Evolutionary conservation across 495 filamentous ascomycete genomes (phyloP).

Genomic region (Evernia prunastri): DNA sequence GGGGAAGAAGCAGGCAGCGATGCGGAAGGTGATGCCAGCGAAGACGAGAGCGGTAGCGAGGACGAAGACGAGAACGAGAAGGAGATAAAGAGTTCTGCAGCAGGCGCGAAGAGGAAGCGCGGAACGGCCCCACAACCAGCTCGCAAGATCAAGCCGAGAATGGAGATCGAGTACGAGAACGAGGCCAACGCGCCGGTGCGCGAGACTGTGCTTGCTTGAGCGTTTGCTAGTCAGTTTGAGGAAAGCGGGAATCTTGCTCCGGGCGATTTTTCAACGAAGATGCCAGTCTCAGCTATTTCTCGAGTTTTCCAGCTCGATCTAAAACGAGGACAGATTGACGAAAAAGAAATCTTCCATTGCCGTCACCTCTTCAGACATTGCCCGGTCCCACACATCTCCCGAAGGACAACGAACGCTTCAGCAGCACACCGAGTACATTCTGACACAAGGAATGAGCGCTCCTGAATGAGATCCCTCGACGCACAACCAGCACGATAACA

Average conservation of each 20-base stretch:
- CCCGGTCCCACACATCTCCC: too few relatives aligned
- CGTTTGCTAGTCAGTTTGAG: neutral
- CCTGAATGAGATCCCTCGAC: too few relatives aligned
- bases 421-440: too few relatives aligned
- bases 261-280: neutral
- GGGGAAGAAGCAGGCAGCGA: constrained; percentile 50
- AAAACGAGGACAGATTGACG: too few relatives aligned
- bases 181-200: constrained; percentile 53
- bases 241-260: too few relatives aligned
- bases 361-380: too few relatives aligned
- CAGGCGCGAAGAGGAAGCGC: constrained; percentile 65
- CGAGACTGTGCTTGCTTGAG: constrained; percentile 41
- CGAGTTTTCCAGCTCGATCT: too few relatives aligned
- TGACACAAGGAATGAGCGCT: too few relatives aligned
- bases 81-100: constrained; percentile 43
- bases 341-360: too few relatives aligned
- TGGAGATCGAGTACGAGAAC: constrained; percentile 64
- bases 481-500: too few relatives aligned
- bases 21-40: constrained; percentile 44
- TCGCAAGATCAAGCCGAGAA: constrained; percentile 58
- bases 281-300: neutral
- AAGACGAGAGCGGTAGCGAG: constrained; percentile 38
- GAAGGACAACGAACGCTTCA: too few relatives aligned
- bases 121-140: constrained; percentile 47
- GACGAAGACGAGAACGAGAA: constrained; percentile 40